phyloP scores from a whole-genome alignment of 1,284 basidiomycete species.

The Trichosporon sp. region DNA sequence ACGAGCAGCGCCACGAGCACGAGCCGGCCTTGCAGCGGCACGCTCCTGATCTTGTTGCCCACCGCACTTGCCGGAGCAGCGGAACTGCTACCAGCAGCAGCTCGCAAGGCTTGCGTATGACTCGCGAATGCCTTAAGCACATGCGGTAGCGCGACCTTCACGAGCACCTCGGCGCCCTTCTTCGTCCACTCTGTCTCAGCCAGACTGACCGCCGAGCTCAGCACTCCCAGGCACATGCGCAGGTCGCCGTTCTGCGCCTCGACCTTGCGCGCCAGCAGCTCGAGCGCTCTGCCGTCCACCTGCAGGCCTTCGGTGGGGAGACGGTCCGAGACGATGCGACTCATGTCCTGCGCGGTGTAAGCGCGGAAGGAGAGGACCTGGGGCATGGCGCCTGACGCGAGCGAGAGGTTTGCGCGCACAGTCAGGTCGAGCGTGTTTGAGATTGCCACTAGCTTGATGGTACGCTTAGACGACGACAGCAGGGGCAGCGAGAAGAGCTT shows the following conservation, averaged over 20 bases:
- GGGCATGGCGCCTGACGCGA: slow-evolving; percentile 47
- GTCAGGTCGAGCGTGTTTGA: slow-evolving; percentile 58
- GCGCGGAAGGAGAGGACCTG: slow-evolving; percentile 53
- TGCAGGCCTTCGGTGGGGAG: slow-evolving; percentile 38
- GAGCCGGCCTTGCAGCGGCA: slow-evolving; percentile 55
- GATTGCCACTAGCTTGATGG: slow-evolving; percentile 55
- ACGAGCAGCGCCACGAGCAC: slow-evolving; percentile 52
- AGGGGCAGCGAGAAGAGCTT: slow-evolving; percentile 54
- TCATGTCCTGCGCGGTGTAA: slow-evolving; percentile 53
- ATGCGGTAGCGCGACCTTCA: slow-evolving; percentile 50
- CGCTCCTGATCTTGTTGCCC: slow-evolving; percentile 50
- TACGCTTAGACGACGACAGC: slow-evolving; percentile 31
- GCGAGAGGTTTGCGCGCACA: slow-evolving; percentile 50
- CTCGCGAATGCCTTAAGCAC: slow-evolving; percentile 52
- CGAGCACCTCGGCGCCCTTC: slow-evolving; percentile 39
- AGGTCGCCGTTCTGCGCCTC: slow-evolving; percentile 58
- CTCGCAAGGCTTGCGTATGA: slow-evolving; percentile 49
- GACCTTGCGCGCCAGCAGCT: slow-evolving; percentile 54
- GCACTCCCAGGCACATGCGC: slow-evolving; percentile 55
- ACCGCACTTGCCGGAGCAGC: slow-evolving; percentile 32
- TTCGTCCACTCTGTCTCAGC: slow-evolving; percentile 55
- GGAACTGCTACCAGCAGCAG: slow-evolving; percentile 48
- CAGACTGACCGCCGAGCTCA: slow-evolving; percentile 50
- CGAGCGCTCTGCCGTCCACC: slow-evolving; percentile 53
- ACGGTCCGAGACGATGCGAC: slow-evolving; percentile 50